Conservation (phyloP, 169 alveolate genomes). For the Plasmodium vinckei region DNA sequence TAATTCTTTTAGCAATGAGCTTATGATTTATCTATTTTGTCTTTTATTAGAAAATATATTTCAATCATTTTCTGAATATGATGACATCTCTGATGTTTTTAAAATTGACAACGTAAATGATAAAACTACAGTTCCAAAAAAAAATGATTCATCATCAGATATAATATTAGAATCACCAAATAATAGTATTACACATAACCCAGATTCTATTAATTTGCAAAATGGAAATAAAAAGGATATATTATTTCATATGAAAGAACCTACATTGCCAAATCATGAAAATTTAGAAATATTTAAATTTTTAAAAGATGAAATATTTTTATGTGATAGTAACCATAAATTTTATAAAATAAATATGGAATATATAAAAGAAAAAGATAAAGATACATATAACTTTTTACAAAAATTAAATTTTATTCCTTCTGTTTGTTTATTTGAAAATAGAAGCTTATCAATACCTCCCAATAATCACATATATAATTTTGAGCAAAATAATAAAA, state of each 20-base stretch:
- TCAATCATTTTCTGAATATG: slow-evolving; percentile 8
- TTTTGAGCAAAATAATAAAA: slow-evolving; percentile 25
- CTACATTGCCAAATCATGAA: slow-evolving; percentile 39
- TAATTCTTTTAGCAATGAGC: slow-evolving; percentile 28
- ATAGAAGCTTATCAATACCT: slow-evolving; percentile 19
- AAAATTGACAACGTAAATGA: slow-evolving; percentile 3
- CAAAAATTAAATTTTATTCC: slow-evolving; percentile 51
- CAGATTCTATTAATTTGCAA: neutral
- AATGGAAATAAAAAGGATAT: slow-evolving; percentile 15
- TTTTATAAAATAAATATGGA: slow-evolving; percentile 42
- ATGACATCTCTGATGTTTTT: slow-evolving; percentile 34
- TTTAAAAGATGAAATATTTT: slow-evolving; percentile 63
- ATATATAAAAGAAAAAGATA: slow-evolving; percentile 34
- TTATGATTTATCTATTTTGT: slow-evolving; percentile 60
- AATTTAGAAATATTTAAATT: slow-evolving; percentile 53
- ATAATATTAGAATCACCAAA: neutral
- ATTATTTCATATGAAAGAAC: slow-evolving; percentile 42
- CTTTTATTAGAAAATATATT: slow-evolving; percentile 26
- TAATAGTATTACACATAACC: no score
- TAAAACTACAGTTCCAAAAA: no score
- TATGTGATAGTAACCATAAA: slow-evolving; percentile 28
- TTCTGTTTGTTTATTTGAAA: slow-evolving; percentile 62
- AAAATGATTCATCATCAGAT: slow-evolving; percentile 1
- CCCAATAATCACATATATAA: slow-evolving; percentile 37
- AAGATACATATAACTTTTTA: slow-evolving; percentile 23